Evolutionary conservation across 148 eudicot genomes (phyloP).

Genomic region (Fallopia convolvulus): DNA sequence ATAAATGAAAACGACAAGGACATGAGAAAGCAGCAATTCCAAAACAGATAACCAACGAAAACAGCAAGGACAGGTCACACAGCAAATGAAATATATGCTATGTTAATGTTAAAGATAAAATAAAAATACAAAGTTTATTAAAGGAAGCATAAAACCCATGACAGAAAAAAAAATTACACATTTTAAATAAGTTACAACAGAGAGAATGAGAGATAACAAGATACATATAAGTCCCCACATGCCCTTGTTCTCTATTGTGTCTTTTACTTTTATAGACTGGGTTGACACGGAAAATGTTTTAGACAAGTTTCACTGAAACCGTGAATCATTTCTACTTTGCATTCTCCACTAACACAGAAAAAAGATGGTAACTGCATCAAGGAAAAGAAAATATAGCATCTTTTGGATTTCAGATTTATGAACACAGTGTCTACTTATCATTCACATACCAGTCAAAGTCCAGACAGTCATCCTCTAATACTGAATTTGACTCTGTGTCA

Average conservation of each 20-base stretch:
- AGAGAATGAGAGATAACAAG: not conserved
- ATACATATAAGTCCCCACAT: not conserved
- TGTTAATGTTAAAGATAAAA: not conserved
- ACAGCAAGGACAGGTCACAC: not conserved
- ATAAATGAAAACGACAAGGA: not conserved
- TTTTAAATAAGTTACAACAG: not conserved
- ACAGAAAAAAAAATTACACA: not conserved
- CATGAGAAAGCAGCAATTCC: not conserved
- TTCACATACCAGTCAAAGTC: not conserved
- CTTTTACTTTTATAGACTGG: not conserved
- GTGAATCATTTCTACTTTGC: not conserved
- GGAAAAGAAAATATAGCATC: not conserved
- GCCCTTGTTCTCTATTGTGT: not conserved
- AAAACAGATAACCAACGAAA: not conserved
- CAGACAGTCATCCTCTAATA: not conserved
- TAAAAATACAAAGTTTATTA: not conserved
- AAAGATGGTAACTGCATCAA: not conserved
- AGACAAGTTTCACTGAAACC: not conserved
- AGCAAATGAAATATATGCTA: not conserved
- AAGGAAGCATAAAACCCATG: not conserved
- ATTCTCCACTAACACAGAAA: not conserved
- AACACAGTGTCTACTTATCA: not conserved
- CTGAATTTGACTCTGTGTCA: not conserved
- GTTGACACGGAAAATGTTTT: not conserved
- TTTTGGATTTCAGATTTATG: not conserved